Conservation (phyloP, 192 early-diverging fungal genomes). For the Backusella circina region DNA sequence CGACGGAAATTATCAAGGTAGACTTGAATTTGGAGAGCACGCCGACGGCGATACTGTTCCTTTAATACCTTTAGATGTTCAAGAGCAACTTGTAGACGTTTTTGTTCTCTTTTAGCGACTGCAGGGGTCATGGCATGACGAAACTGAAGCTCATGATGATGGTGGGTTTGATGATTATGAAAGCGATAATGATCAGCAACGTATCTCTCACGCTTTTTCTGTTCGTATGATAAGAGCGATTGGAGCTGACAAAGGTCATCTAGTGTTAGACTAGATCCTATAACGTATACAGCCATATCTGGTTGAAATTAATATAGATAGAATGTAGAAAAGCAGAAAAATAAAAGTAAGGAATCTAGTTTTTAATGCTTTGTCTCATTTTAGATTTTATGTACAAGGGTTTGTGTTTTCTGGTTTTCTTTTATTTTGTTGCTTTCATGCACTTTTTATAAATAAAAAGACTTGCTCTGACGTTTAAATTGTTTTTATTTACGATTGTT, state of each 20-base stretch:
- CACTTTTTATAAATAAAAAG: background rate
- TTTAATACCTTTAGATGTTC: background rate
- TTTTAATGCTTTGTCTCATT: background rate
- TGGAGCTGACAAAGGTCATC: conserved; percentile 7
- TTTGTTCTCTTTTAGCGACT: background rate
- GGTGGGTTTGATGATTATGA: background rate
- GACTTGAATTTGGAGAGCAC: background rate
- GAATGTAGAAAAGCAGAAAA: background rate
- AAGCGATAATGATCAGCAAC: background rate
- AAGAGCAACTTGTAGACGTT: conserved; percentile 1
- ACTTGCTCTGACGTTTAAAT: background rate
- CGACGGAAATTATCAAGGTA: background rate
- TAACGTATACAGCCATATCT: background rate
- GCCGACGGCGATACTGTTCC: conserved; percentile 5
- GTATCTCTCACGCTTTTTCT: background rate
- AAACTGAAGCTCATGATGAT: background rate
- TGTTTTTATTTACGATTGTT: no score
- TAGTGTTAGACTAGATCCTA: background rate
- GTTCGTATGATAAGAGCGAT: conserved; percentile 5
- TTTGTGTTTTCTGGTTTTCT: background rate
- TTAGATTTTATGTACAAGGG: background rate
- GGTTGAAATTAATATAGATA: background rate
- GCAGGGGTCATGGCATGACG: background rate
- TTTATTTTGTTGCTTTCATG: background rate
- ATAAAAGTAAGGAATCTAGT: background rate